Base-by-base conservation (phyloP, 2,329 filamentous ascomycete genomes). In the Hypoxylon sp. region DNA sequence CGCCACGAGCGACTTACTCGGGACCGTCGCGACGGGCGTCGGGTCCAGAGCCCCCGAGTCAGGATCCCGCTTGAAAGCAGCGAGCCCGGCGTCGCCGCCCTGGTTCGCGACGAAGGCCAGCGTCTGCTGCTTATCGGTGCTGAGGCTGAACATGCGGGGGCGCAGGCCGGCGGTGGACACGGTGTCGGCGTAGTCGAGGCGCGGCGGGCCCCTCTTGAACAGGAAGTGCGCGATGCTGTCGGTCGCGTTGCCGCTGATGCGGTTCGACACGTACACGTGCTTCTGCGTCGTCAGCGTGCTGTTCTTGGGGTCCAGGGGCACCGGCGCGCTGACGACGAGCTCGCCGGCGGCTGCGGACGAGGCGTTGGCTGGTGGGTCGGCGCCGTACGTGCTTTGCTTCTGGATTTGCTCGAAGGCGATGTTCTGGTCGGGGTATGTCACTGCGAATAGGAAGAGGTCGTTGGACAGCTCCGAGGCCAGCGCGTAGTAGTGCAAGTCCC, bases 211-310 rank as follows among this genome's bases (percentile, higher is more conserved):
- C 32, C 67, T 44, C 48, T 74, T 61, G 53, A 77, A 74, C 46
- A 82, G 69, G 71, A 87, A 85, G 75, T 83, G 82, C 5, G 83
- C 80, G 72, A 87, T 81, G 72, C 77, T 83, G 77, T 87, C 85
- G 7, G 80, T 81, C 2, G 69, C 71, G 71, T 80, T 79, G 58
- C 82, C 84, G 1, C 80, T 82, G 27, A 85, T 69, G 3, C 85
- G 83, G 80, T 87, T 87, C 39, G 84, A 84, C 57, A 86, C 80
- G 75, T 87, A 87, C 17, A 87, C 71, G 75, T 85, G 78, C 69
- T 75, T 75, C 74, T 78, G 79, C 76, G 83, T 81, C 27, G 24
- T 24, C 24, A 24, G 4, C 24, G 24, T 24, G 2, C 4, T 24
- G 24, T 24, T 24, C 24, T 24, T 24, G 24, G 24, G 2, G 24